A percentile compares a stretch with the other conserved stretches of the same genome.
These are phyloP conservation scores for Tricholoma terreum DNA, from an alignment of 768 basidiomycete genomes.

Conservation along the genomic window DNA sequence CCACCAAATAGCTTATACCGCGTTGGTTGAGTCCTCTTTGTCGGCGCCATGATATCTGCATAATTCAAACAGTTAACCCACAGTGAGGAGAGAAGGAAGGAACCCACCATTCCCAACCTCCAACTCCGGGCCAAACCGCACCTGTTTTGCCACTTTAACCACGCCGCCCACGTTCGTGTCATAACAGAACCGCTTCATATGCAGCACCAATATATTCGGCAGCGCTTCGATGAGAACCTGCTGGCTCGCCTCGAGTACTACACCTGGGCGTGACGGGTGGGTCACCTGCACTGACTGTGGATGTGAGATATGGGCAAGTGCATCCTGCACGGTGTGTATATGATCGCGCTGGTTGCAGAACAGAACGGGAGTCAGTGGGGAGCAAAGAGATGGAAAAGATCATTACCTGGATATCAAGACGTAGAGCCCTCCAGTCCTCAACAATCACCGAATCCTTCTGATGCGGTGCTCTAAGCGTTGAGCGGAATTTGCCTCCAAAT, in stretches of 20 bases:
- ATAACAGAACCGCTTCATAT: conserved; percentile 90
- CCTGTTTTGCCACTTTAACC: conserved; percentile 82
- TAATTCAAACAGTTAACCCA: neutral
- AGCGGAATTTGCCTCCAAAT: conserved; percentile 91
- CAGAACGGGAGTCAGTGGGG: neutral
- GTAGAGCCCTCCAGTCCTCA: conserved; percentile 88
- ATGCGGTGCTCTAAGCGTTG: conserved; percentile 75
- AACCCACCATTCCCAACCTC: conserved; percentile 66
- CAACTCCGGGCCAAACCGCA: conserved; percentile 74
- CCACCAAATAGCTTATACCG: conserved; percentile 85
- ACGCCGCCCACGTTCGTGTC: conserved; percentile 73
- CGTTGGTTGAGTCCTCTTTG: conserved; percentile 40
- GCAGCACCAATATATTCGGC: conserved; percentile 81
- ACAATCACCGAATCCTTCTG: conserved; percentile 84
- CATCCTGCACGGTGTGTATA: conserved; percentile 79
- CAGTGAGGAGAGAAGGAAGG: neutral
- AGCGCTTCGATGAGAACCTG: conserved; percentile 71
- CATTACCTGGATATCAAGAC: conserved; percentile 85
- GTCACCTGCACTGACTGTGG: conserved; percentile 81
- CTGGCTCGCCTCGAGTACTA: conserved; percentile 64
- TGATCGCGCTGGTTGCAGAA: conserved; percentile 52
- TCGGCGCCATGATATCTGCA: conserved; percentile 60
- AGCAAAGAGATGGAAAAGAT: neutral
- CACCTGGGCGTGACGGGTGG: conserved; percentile 50
- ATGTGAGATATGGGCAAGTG: conserved; percentile 70